Evolutionary conservation across 805 yeast species (phyloP), one percentile per base, ranked within the genome.

Genomic region (Pichia paraexigua): DNA sequence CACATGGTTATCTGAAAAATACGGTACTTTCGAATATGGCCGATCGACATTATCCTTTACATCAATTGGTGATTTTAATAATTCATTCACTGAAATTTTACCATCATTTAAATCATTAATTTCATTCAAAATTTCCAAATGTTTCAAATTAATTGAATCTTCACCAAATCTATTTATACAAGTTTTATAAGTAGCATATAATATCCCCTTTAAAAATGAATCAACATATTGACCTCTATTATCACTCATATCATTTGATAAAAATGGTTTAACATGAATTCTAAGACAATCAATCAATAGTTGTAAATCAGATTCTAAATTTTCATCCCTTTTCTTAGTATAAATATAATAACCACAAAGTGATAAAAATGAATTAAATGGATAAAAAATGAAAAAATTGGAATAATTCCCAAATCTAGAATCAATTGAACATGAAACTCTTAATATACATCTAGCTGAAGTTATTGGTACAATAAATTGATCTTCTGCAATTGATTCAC

Each of bases 351-450:
- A 60, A 13, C 65, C 63, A 51, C 63, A 56, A 17, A 69, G 47
- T 1, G 67, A 54, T 37, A 69, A 50, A 47, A 59, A 65, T 4
- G 71, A 67, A 54, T 64, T 55, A 44, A 69, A 62, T 18, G 70
- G 66, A 48, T 60, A 67, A 52, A 60, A 66, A 4, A 59, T 43
- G 32, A 58, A 55, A 45, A 60, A 62, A 30, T 56, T 56, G 6
- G 59, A 53, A 47, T 54, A 61, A 30, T 55, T 52, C 0, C 52
- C 27, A 18, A 56, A 50, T 9, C 47, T 46, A 5, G 20, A 17
- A 47, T 60, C 59, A 20, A 59, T 50, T 13, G 47, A 25, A 43
- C 50, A 41, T 1, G 63, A 48, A 43, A 66, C 32, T n/a, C 41
- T 47, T 25, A 66, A 45, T 10, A 67, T 58, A 1, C 55, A 45